Base-by-base conservation (phyloP, 352 stramenopile species). In the Phytophthora fragariae region DNA sequence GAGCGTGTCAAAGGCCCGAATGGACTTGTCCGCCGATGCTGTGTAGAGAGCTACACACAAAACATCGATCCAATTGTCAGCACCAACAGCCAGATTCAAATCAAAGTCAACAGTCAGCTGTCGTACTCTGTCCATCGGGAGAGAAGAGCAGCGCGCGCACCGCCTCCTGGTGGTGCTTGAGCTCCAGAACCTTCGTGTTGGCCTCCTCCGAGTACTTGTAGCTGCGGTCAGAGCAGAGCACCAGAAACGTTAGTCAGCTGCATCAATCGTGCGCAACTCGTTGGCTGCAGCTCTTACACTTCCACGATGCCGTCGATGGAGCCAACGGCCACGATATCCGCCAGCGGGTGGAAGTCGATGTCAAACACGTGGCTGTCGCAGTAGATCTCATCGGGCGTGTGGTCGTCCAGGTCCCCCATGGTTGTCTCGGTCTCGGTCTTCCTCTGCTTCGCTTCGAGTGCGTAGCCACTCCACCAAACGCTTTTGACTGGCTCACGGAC, bases 301-400 rank as follows among this genome's bases (percentile, higher is more conserved):
- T 97, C 78, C 62, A 97, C 88, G 67, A 91, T 70, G 62, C 90
- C 90, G 17, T 82, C 80, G 68, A 97, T 92, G 62, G 73, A 87
- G 60, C 86, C 89, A 19, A 94, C 65, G 39, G 88, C 89, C 53
- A 97, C 75, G 41, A 95, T 89, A 52, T 93, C 74, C 19, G 80
- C 62, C 37, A 79, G 64, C 39, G 90, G 90, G 61, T 97, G 90
- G 76, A 97, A 97, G 76, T 93, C 88, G 56, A 96, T 88, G 78
- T 95, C 87, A 60, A 96, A 95, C 29, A 96, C 88, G 33, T 96
- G 84, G 58, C 81, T 86, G 56, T 79, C 70, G 73, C 88, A 92
- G 63, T 80, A 78, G 59, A 97, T 92, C 39, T 96, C 88, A 52
- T 93, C 83, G 12, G 89, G 89, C 62, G 86, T 88, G 77, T 94